Base-by-base conservation (phyloP, 2,329 filamentous ascomycete genomes). In the Fusarium robinianum region DNA sequence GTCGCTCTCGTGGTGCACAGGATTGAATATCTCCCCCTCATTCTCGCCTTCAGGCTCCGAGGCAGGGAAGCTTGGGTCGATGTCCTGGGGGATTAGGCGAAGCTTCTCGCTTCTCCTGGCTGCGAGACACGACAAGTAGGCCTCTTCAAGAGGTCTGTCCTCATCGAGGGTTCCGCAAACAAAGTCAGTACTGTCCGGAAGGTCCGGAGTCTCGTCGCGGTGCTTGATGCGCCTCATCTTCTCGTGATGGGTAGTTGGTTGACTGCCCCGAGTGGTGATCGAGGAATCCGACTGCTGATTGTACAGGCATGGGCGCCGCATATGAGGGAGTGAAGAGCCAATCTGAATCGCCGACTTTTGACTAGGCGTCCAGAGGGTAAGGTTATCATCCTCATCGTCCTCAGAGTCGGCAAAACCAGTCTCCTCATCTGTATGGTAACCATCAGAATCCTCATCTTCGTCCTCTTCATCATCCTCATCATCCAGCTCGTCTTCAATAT, bases 111-210 rank as follows among this genome's bases (percentile, higher is more conserved):
- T 85, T 58, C 90, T 86, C 55, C 88, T 85, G 41, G 88, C 84
- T 61, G 91, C 87, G 45, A 95, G 78, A 60, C 87, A 90, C 3
- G 88, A 88, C 42, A 95, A 79, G 67, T 96, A 99, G 1, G 90
- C 92, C 57, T 91, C 90, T 66, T 99, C 94, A n/a, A 97, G 72
- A 3, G 90, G 90, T 30, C 90, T 84, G 63, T 99, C 94, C 68
- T 99, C 94, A 56, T 99, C 94, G 14, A 99, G 77, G 1, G 94
- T 99, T 46, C 94, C 94, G 63, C 94, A 97, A n/a, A 99, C 94
- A 57, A 99, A 99, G 67, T 99, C 94, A 10, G 94, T 97, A 69
- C 91, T 96, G 67, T 99, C 94, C 2, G 94, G 94, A 8, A 99
- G 76, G 63, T 96, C 90, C 3, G 89, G 88, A 1, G 87, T 88